Percentiles rank a stretch among this genome's conserved stretches.
Evolutionary conservation across 345 rosid genomes (phyloP).

Genomic region (Firmiana major): DNA sequence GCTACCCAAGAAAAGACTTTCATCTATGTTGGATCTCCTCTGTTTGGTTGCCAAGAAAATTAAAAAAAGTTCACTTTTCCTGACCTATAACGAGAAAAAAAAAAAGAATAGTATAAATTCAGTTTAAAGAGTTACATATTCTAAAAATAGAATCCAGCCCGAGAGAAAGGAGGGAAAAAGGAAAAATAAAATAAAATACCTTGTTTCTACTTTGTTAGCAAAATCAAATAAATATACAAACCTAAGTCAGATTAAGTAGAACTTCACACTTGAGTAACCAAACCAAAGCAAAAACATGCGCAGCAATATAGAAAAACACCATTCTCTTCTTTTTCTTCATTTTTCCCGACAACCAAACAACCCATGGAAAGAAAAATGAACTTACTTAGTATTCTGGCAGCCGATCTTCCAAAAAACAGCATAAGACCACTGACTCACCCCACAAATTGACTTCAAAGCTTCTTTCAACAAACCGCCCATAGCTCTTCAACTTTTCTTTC

Average conservation of each 20-base stretch:
- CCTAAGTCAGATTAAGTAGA: conserved; percentile 4
- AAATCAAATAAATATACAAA: neutral
- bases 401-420: conserved; percentile 97
- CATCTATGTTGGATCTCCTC: conserved; percentile 7
- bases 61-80: neutral
- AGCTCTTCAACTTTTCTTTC: conserved; percentile 6
- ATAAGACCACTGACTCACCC: conserved; percentile 72
- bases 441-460: conserved; percentile 75
- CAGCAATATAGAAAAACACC: neutral
- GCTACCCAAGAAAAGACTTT: conserved; percentile 3
- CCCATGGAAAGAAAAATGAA: neutral
- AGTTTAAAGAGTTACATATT: neutral
- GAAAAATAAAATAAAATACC: neutral
- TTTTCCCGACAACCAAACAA: conserved; percentile 10
- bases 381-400: conserved; percentile 73
- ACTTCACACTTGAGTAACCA: neutral
- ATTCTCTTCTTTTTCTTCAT: neutral
- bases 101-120: neutral
- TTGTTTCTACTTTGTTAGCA: neutral
- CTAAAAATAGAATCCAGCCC: conserved; percentile 4
- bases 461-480: conserved; percentile 81
- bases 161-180: conserved; percentile 11
- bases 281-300: conserved; percentile 4
- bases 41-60: conserved; percentile 28
- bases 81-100: neutral